Evolutionary conservation across 2,329 filamentous ascomycete genomes (phyloP).

Genomic region (Aspergillus sergii): DNA sequence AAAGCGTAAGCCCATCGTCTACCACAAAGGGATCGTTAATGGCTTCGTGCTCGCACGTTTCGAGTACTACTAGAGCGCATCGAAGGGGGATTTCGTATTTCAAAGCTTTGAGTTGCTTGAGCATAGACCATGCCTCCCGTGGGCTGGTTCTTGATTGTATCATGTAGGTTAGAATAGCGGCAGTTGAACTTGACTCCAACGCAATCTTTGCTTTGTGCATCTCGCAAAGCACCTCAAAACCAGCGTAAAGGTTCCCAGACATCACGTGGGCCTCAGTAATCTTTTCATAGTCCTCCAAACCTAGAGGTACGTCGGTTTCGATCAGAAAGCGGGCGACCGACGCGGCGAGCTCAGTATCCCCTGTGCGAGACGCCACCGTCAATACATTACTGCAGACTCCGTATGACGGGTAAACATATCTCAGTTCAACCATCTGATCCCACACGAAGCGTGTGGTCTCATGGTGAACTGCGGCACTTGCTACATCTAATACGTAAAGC

Average conservation of each 20-base stretch:
- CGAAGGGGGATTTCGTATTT: slow-evolving; percentile 54
- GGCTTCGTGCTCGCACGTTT: slow-evolving; percentile 50
- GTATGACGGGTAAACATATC: slow-evolving; percentile 63
- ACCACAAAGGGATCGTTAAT: slow-evolving; percentile 39
- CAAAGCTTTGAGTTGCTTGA: slow-evolving; percentile 58
- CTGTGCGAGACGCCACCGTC: slow-evolving; percentile 68
- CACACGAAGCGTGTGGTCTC: slow-evolving; percentile 71
- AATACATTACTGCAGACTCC: slow-evolving; percentile 70
- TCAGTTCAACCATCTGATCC: slow-evolving; percentile 64
- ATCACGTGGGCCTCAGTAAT: slow-evolving; percentile 71
- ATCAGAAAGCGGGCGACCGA: slow-evolving; percentile 69
- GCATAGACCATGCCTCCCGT: slow-evolving; percentile 55
- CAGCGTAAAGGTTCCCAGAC: slow-evolving; percentile 63
- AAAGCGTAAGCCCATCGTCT: slow-evolving; percentile 59
- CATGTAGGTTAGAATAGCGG: slow-evolving; percentile 63
- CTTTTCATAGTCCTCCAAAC: slow-evolving; percentile 75
- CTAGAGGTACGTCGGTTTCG: slow-evolving; percentile 57
- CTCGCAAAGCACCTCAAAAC: slow-evolving; percentile 70
- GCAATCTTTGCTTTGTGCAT: slow-evolving; percentile 68
- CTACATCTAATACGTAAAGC: slow-evolving; percentile 74
- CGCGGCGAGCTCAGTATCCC: slow-evolving; percentile 69
- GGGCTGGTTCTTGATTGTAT: slow-evolving; percentile 50
- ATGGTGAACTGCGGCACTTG: slow-evolving; percentile 64
- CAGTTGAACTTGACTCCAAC: slow-evolving; percentile 62
- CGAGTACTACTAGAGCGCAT: slow-evolving; percentile 53